Evolutionary conservation across 345 rosid species (phyloP), one percentile per base, ranked within the genome.

Genomic region (Corymbia maculata): DNA sequence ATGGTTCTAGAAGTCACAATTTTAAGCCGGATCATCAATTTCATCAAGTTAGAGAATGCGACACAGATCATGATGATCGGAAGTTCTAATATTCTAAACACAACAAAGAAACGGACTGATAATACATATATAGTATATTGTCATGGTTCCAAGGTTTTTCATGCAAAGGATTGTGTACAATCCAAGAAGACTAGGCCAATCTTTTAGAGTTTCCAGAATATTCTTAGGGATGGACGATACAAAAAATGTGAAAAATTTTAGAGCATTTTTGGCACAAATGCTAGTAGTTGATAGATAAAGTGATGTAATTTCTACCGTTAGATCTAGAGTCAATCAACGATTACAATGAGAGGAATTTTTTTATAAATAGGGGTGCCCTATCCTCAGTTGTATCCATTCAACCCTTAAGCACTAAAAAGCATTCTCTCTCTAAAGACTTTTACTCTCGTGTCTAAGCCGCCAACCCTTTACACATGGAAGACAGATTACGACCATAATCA

Each of bases 191-290:
- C 28, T 0, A 8, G 3, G 28, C 11, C 28, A 55, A 55, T 53
- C 57, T 53, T 22, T 22, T 53, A 53, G 24, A 53, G 22, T 53
- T 53, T 52, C 17, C 19, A 28, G 24, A 55, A 55, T 9, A 55
- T 55, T 55, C 0, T 4, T 55, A 22, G 28, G 28, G 5, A 55
- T 0, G 28, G 13, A 0, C 26, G 2, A 8, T 55, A 55, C 2
- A 8, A 12, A 21, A 55, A 55, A 55, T 55, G 61, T 9, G 2
- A 22, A 1, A 55, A 55, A 6, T 2, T 36, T 36, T 22, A 55
- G 28, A 55, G 61, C 1, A 55, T 55, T 55, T 12, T 22, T 2
- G 0, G 1, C 5, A 9, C 24, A 9, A 22, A 55, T 55, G 28
- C 0, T 22, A 1, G 0, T 55, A 9, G 13, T 55, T 55, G 28